Base-by-base conservation (phyloP, 768 basidiomycete genomes). In the Lactarius deliciosus region DNA sequence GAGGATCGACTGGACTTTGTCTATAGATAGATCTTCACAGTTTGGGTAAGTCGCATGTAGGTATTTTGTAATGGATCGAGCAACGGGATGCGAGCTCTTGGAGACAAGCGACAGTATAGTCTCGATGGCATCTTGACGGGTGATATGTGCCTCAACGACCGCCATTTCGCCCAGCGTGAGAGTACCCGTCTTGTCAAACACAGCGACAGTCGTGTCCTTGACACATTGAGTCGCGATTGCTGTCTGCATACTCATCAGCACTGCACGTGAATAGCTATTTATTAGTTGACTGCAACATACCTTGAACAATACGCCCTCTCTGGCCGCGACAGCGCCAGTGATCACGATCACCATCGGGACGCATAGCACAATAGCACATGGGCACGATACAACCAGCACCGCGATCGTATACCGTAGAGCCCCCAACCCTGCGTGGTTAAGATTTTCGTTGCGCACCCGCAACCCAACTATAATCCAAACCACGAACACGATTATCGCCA, bases 101-200 rank as follows among this genome's bases (percentile, higher is more conserved):
- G 76, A 73, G 15, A 77, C 74, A 30, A 82, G 74, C 20, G 72
- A 75, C 22, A 71, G 56, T 15, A 80, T 72, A 1, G 40, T 36
- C 18, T 65, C 71, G 40, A 78, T 50, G 6, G 60, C 47, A n/a
- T 70, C 72, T 16, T 72, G 72, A n/a, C 69, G 73, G 36, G 72
- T 16, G 32, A 78, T 60, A 40, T 76, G 74, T 57, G 75, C 72
- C 56, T 75, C 73, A n/a, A 76, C 77, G 20, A 84, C 79, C 0
- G 75, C 70, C 34, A 81, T 76, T 60, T 77, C 70, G 13, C 82
- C 82, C 54, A 74, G 69, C 1, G 85, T 84, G 60, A 86, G 75
- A 16, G 85, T 86, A 0, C 85, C 85, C 0, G 85, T 86, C 77
- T 87, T 87, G 75, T 87, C 86, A 62, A 86, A 82, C 2, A 81